Evolutionary conservation across 768 basidiomycete genomes (phyloP), one percentile per base, ranked within the genome.

Genomic region (Tulasnella sp.): DNA sequence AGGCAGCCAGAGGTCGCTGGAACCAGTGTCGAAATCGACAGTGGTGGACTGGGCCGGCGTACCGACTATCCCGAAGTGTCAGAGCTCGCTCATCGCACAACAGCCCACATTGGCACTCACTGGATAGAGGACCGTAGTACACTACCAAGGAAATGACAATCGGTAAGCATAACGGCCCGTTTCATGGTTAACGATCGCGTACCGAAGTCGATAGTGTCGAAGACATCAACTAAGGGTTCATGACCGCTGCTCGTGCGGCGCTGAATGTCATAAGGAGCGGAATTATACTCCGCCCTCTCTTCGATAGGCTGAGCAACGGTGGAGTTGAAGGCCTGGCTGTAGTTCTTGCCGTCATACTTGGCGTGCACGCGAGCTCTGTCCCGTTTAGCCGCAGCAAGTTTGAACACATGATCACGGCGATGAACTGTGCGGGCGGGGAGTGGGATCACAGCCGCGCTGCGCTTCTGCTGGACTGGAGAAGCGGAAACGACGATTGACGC

Each of bases 11-110:
- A n/a, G n/a, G n/a, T n/a, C n/a, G n/a, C n/a, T n/a, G n/a, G n/a
- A n/a, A n/a, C n/a, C n/a, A 41, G 81, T 81, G 78, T 81, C 81
- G 60, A 81, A 80, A 40, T 81, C 79, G 48, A 79, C 78, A 34
- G 81, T 81, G 50, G 34, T 75, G 69, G n/a, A 16, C 28, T 64
- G 44, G 48, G 58, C 58, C 18, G 81, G 81, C 12, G 81, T 81
- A 11, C 81, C 81, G 40, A 81, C 54, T 73, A 6, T 42, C 34
- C 37, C n/a, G n/a, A 73, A 9, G 72, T 31, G n/a, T 42, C 22
- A 31, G 22, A 37, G 16, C 34, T 31, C n/a, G n/a, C n/a, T n/a
- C n/a, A n/a, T n/a, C n/a, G n/a, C n/a, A n/a, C n/a, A n/a, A n/a
- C n/a, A n/a, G n/a, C n/a, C n/a, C n/a, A n/a, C n/a, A n/a, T n/a